Evolutionary conservation across 495 filamentous ascomycete genomes (phyloP), one percentile per base, ranked within the genome.

Genomic region (Daldinia caldariorum): DNA sequence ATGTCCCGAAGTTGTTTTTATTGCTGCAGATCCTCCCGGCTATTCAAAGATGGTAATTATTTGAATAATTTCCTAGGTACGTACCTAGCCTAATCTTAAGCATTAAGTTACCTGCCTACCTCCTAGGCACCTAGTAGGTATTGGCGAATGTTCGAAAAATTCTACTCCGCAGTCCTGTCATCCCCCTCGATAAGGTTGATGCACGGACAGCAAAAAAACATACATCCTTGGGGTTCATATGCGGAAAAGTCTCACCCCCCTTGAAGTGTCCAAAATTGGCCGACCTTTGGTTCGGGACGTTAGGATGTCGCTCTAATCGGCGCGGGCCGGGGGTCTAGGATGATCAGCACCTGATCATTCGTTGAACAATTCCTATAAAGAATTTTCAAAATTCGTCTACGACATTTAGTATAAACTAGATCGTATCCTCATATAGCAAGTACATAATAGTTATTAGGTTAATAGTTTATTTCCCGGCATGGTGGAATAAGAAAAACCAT

Each of bases 271-370:
- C 49, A 53, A 1, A 53, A 32, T 5, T 32, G 26, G 10, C 4
- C 14, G 7, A 32, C 26, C 5, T 32, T 14, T 53, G 49, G 49
- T 53, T 32, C 49, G 49, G 49, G 26, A 53, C 12, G 4, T 16
- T 53, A 26, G 49, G 29, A 53, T 13, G 14, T 34, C 26, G 26
- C 22, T 3, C 26, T 31, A 31, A 59, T 59, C 57, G 57, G 32
- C 38, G 18, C 35, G 32, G 18, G 6, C 7, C 54, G 16, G 34
- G 9, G 54, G 26, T 57, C 54, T 39, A 4, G 45, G n/a, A 34
- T 59, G 26, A 26, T 31, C 41, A 12, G 12, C 37, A 59, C 37
- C 20, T 47, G 20, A 34, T 59, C 7, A 34, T 39, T 38, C 35
- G 10, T 39, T 57, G 22, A 14, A 18, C 9, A 57, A 47, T 47